Percentiles rank a stretch among this genome's conserved stretches.
Conservation (phyloP, 768 basidiomycete genomes). For the Saitozyma sp. region DNA sequence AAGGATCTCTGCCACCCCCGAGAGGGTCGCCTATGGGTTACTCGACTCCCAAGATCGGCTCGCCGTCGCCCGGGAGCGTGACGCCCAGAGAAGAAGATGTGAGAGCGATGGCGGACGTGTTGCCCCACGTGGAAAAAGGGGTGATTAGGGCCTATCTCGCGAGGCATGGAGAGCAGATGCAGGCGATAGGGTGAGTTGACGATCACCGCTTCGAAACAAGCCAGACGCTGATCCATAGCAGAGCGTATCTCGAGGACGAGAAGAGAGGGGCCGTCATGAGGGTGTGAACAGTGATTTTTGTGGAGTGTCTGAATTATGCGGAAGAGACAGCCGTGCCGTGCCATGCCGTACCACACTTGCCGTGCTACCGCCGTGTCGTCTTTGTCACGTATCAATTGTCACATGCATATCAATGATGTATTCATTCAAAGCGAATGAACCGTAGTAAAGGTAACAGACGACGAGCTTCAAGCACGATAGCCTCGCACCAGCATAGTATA, state of each 20-base stretch:
- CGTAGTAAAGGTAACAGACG: too few species aligned
- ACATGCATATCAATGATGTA: too few species aligned
- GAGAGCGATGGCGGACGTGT: conserved; percentile 37
- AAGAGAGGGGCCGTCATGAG: conserved; percentile 30
- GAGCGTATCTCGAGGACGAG: conserved; percentile 47
- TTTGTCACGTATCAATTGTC: too few species aligned
- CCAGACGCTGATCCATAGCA: conserved; percentile 13
- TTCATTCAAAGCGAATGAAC: too few species aligned
- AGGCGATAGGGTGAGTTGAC: conserved; percentile 41
- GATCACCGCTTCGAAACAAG: not conserved
- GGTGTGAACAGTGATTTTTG: too few species aligned
- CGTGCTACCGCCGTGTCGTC: too few species aligned
- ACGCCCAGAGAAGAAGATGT: conserved; percentile 33
- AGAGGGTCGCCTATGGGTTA: conserved; percentile 29
- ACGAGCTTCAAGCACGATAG: too few species aligned
- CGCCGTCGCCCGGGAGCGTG: not conserved
- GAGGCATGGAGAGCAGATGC: conserved; percentile 43
- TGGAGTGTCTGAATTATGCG: too few species aligned
- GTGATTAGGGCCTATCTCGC: conserved; percentile 35
- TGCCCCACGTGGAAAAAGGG: conserved; percentile 38
- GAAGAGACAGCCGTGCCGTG: too few species aligned
- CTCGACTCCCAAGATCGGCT: conserved; percentile 29
- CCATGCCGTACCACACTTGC: too few species aligned
- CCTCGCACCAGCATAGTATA: too few species aligned
- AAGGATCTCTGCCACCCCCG: not conserved